These are phyloP conservation scores for Trichophyton schoenleinii DNA, from an alignment of 2,329 filamentous ascomycete species.

Conservation along the genomic window DNA sequence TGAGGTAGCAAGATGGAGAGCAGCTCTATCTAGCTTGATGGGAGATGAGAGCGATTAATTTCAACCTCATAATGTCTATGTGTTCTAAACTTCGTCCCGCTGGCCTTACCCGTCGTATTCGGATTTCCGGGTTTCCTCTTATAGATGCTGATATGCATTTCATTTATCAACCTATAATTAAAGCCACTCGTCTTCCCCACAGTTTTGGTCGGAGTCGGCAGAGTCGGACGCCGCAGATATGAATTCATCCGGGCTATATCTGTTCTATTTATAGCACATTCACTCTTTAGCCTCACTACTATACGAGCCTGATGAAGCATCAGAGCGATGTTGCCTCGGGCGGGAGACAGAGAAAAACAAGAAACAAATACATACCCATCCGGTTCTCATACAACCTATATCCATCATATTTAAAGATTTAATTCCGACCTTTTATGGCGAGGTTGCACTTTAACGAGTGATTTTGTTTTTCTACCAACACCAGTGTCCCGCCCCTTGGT, in stretches of 20 bases:
- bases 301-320: background rate
- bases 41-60: conserved; percentile 34
- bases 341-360: background rate
- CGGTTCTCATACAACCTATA: too few species aligned
- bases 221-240: background rate
- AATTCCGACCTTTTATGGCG: too few species aligned
- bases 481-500: background rate
- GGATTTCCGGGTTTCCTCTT: background rate
- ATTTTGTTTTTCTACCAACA: background rate
- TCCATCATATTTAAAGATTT: too few species aligned
- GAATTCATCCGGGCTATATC: background rate
- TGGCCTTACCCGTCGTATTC: background rate
- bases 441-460: background rate
- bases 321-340: background rate
- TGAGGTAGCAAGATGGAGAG: conserved; percentile 55
- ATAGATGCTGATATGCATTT: background rate
- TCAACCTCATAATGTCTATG: background rate
- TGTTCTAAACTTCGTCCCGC: background rate
- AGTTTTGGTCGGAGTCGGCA: background rate
- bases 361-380: background rate
- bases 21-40: conserved; percentile 67
- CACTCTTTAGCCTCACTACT: background rate
- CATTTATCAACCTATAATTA: background rate
- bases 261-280: background rate
- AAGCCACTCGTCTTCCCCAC: background rate